Evolutionary conservation across 1,284 basidiomycete species (phyloP).

Genomic region (Sanghuangporus baumii): DNA sequence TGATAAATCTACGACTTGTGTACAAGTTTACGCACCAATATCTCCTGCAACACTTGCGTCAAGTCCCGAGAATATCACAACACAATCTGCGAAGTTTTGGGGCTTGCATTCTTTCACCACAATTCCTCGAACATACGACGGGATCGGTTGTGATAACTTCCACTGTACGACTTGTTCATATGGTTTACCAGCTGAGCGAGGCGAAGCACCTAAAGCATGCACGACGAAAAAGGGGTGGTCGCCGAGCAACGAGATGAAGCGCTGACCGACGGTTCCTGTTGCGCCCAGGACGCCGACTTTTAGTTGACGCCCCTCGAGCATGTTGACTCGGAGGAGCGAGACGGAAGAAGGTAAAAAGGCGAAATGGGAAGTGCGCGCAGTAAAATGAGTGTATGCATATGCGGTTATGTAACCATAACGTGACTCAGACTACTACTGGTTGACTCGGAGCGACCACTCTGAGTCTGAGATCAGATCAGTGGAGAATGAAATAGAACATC

Average conservation of each 20-base stretch:
- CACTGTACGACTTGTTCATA: constrained; percentile 81
- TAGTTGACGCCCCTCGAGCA: constrained; percentile 34
- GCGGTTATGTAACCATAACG: not conserved
- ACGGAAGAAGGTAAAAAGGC: not conserved
- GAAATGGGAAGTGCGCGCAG: too few relatives aligned
- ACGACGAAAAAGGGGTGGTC: constrained; percentile 90
- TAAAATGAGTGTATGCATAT: not conserved
- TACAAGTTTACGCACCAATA: constrained; percentile 59
- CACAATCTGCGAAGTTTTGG: constrained; percentile 76
- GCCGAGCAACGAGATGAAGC: constrained; percentile 88
- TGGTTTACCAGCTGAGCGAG: constrained; percentile 81
- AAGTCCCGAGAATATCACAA: constrained; percentile 90
- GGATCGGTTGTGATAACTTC: constrained; percentile 87
- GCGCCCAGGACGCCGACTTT: constrained; percentile 94
- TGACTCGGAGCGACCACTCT: too few relatives aligned
- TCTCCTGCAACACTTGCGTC: constrained; percentile 94
- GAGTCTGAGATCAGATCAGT: too few relatives aligned
- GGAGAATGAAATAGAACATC: too few relatives aligned
- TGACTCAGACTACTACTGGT: too few relatives aligned
- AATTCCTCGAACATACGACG: constrained; percentile 60
- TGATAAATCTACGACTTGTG: not conserved
- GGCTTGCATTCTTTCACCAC: constrained; percentile 78
- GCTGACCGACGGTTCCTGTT: constrained; percentile 94
- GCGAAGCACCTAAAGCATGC: constrained; percentile 85
- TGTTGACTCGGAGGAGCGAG: constrained; percentile 12